Evolutionary conservation across 2,329 filamentous ascomycete genomes (phyloP).

Genomic region (Neoscytalidium dimidiatum): DNA sequence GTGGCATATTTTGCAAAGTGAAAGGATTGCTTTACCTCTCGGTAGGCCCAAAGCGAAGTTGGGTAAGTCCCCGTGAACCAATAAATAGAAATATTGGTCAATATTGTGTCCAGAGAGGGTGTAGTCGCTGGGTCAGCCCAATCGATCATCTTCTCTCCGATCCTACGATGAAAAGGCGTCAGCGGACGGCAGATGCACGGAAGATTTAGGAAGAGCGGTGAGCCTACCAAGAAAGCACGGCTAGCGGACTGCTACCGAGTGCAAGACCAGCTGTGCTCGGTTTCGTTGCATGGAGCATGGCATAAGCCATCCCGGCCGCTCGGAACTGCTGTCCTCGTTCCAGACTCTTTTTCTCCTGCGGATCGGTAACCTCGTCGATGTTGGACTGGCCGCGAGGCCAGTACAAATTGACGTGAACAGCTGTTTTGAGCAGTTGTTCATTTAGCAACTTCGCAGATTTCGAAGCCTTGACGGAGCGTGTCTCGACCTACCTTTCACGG

Average conservation of each 20-base stretch:
- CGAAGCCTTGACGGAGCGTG: slow-evolving; percentile 1
- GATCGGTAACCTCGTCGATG: not conserved
- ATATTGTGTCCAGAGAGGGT: slow-evolving; percentile 45
- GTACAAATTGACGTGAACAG: not conserved
- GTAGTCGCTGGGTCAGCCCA: slow-evolving; percentile 49
- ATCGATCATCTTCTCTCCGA: slow-evolving; percentile 42
- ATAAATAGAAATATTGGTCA: slow-evolving; percentile 55
- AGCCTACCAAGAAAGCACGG: slow-evolving; percentile 55
- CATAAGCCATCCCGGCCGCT: slow-evolving; percentile 51
- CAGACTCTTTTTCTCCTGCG: slow-evolving; percentile 42
- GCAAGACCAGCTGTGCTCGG: slow-evolving; percentile 60
- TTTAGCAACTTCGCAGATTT: not conserved
- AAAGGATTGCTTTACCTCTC: slow-evolving; percentile 29
- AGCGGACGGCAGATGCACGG: not conserved
- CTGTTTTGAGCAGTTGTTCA: not conserved
- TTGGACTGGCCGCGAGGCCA: too few species aligned
- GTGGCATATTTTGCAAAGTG: too few species aligned
- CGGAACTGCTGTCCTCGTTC: slow-evolving; percentile 42
- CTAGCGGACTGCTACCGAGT: slow-evolving; percentile 56
- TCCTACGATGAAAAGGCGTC: slow-evolving; percentile 54
- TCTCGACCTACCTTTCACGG: slow-evolving; percentile 22
- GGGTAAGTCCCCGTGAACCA: slow-evolving; percentile 57
- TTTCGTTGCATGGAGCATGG: slow-evolving; percentile 54
- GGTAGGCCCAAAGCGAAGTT: slow-evolving; percentile 54
- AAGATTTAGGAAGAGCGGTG: not conserved